Evolutionary conservation across 2,329 filamentous ascomycete species (phyloP), one percentile per base, ranked within the genome.

Genomic region (Calonectria hawksworthii): DNA sequence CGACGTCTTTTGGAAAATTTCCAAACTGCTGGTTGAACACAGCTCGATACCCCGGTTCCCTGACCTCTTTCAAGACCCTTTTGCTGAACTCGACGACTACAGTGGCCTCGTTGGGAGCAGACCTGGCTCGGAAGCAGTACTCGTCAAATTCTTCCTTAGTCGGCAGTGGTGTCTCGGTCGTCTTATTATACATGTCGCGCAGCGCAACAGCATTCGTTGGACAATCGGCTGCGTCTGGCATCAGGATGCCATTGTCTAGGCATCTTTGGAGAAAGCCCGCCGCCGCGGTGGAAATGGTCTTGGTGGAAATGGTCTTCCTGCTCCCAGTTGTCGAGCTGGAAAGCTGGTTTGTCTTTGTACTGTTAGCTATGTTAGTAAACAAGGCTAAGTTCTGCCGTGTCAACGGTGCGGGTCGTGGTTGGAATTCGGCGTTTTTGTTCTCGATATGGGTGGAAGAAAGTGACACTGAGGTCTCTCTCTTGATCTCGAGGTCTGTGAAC

Each of bases 1-100:
- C 77, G 52, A 80, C 70, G 44, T 80, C 69, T 36, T 76, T 74
- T 32, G 80, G 79, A 26, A 83, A 77, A 44, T 30, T 66, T 2
- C 65, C 78, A 28, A 81, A 79, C 34, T 65, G 30, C 38, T 63
- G 67, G 65, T 74, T 74, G 16, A 74, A 54, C 1, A 21, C 64
- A 34, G 6, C 13, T 23, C 63, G 2, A 23, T 79, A 80, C 30
- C 23, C 51, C 1, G 54, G 16, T 9, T 38, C 4, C 4, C 16
- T 1, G 41, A 77, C 74, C 5, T 70, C 32, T 74, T 81, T 81
- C 38, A 83, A n/a, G 51, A 82, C 52, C 6, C 1, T n/a, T 1
- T 0, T 0, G 5, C 3, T 18, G 2, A 18, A 1, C 6, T 63
- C 21, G 16, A 13, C 1, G 16, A 16, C 13, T 3, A 68, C 18